phyloP scores from a whole-genome alignment of 2,329 filamentous ascomycete species.

The Fusarium anthophilum region DNA sequence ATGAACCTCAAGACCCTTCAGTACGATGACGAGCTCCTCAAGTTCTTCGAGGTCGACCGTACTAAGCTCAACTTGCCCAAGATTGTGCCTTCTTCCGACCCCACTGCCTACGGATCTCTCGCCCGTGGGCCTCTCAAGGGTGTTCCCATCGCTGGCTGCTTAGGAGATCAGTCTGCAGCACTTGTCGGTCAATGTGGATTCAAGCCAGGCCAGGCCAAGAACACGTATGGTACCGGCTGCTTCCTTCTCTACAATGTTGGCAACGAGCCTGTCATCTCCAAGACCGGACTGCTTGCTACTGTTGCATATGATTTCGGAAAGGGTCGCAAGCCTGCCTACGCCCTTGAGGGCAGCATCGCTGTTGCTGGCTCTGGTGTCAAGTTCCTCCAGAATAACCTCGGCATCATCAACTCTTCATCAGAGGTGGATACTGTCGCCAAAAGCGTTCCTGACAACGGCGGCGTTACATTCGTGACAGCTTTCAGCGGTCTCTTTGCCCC shows the following conservation, averaged over 20 bases:
- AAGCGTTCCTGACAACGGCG: slow-evolving; percentile 76
- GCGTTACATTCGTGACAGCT: slow-evolving; percentile 87
- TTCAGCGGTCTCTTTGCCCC: slow-evolving; percentile 92
- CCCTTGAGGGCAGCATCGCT: slow-evolving; percentile 84
- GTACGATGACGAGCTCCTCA: slow-evolving; percentile 80
- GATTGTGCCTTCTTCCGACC: slow-evolving; percentile 83
- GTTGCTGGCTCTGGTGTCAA: slow-evolving; percentile 85
- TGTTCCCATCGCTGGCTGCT: slow-evolving; percentile 79
- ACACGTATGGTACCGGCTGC: slow-evolving; percentile 90
- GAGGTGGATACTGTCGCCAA: slow-evolving; percentile 62
- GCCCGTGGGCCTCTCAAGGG: slow-evolving; percentile 73
- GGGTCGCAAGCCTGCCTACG: slow-evolving; percentile 72
- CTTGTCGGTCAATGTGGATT: slow-evolving; percentile 89
- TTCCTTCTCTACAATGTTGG: slow-evolving; percentile 93
- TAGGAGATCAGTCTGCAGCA: slow-evolving; percentile 88
- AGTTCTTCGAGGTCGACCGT: slow-evolving; percentile 78
- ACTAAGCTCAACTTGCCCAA: slow-evolving; percentile 80
- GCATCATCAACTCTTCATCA: slow-evolving; percentile 63
- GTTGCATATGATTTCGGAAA: slow-evolving; percentile 84
- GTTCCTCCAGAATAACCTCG: slow-evolving; percentile 73
- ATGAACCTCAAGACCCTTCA: slow-evolving; percentile 85
- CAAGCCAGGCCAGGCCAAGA: slow-evolving; percentile 83
- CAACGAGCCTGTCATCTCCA: slow-evolving; percentile 84
- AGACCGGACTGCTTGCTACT: slow-evolving; percentile 83
- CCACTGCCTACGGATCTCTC: slow-evolving; percentile 76